Base-by-base conservation (phyloP, 257 asterid genomes). In the Solanum piurae region DNA sequence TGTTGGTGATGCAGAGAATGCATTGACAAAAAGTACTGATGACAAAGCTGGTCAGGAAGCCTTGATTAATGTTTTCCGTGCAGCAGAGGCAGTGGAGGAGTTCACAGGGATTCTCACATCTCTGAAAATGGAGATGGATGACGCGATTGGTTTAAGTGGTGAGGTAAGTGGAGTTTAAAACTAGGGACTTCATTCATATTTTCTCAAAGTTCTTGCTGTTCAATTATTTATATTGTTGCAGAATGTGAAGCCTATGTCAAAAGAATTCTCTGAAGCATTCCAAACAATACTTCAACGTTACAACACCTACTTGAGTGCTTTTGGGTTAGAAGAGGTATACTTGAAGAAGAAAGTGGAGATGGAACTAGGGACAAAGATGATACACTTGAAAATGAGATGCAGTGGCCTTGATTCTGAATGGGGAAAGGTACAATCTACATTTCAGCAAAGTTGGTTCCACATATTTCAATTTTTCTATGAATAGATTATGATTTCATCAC, bases 31-130 rank as follows among this genome's bases (percentile, higher is more conserved):
- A 93, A 91, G 87, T 87, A 90, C 98, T 27, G 98, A 93, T 71
- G 99, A 97, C 88, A 95, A 92, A 90, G 91, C 91, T 76, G 94
- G 96, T 49, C 98, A 94, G 89, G 98, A 95, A 68, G 91, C 88
- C 52, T 92, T 97, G 87, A 93, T 93, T 87, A 93, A 95, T 91
- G 98, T 93, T 46, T 91, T 93, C 87, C 94, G 96, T 86, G 98
- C 99, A 25, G 99, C 99, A 84, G 98, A 96, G 89, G 98, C 99
- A 83, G 98, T 95, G 88, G 99, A 97, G 94, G 99, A 97, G 89
- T 96, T 96, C 88, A 83, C 94, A 10, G 98, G 97, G 69, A 97
- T 94, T 31, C 89, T 94, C 87, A 90, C 92, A 76, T 91, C 98
- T 21, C 89, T 97, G 89, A 97, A 97, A 91, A 96, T 95, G 99